A percentile compares a stretch with the other conserved stretches of the same genome.
phyloP scores from a whole-genome alignment of 768 basidiomycete species.

The Russula earlei region DNA sequence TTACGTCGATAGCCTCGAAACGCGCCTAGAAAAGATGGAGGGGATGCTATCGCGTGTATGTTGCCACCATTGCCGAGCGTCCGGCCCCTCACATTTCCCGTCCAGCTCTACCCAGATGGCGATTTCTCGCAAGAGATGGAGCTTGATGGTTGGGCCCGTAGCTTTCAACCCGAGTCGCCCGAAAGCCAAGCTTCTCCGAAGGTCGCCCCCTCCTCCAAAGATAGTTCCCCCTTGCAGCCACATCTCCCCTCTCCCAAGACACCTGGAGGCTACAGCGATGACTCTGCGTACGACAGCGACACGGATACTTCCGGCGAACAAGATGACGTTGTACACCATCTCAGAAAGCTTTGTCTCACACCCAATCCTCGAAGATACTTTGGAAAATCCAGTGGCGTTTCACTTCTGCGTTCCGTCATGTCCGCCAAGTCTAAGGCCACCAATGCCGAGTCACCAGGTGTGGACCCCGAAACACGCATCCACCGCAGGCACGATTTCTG shows the following conservation, averaged over 20 bases:
- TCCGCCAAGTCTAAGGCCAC: conserved; percentile 5
- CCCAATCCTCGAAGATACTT: conserved; percentile 14
- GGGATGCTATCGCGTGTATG: conserved; percentile 17
- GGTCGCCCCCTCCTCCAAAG: background rate
- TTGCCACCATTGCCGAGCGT: background rate
- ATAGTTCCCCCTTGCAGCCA: background rate
- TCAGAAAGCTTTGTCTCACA: background rate
- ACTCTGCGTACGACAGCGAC: background rate
- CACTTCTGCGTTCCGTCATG: conserved; percentile 10
- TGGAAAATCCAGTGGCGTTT: conserved; percentile 17
- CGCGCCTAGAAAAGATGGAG: conserved; percentile 20
- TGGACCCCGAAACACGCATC: background rate
- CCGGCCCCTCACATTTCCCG: background rate
- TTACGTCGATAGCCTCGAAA: conserved; percentile 19
- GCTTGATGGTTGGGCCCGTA: conserved; percentile 13
- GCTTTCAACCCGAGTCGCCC: conserved; percentile 7
- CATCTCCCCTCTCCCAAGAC: background rate
- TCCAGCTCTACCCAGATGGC: conserved; percentile 16
- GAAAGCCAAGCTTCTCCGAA: background rate
- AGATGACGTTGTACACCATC: background rate
- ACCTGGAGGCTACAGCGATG: background rate
- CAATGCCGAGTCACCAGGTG: background rate
- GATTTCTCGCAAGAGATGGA: conserved; percentile 20
- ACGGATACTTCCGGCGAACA: background rate
- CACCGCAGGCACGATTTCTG: conserved; percentile 13